These are phyloP conservation scores for Camelina laxa DNA, from an alignment of 345 rosid species.

Conservation along the genomic window DNA sequence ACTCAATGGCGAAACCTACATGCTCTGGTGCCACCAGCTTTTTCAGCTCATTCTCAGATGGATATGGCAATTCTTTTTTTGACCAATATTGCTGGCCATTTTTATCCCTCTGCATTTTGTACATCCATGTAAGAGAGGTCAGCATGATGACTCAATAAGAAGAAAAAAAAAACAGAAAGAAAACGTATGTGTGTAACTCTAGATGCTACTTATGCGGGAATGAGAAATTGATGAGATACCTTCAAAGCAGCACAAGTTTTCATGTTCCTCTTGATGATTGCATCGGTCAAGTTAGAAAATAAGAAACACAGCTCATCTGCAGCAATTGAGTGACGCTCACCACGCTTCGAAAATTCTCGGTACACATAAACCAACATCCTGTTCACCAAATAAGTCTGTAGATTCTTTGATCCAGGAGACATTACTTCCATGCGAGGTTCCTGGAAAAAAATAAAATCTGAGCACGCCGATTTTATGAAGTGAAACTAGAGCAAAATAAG, in stretches of 20 bases:
- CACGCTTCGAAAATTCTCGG: slow-evolving; percentile 75
- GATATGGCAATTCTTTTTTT: slow-evolving; percentile 67
- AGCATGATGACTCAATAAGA: slow-evolving; percentile 52
- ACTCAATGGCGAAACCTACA: slow-evolving; percentile 57
- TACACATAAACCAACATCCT: slow-evolving; percentile 78
- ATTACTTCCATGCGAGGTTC: slow-evolving; percentile 96
- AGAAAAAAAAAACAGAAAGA: slow-evolving; percentile 9
- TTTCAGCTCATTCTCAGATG: slow-evolving; percentile 83
- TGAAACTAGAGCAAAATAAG: slow-evolving; percentile 23
- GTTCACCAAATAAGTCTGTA: slow-evolving; percentile 72
- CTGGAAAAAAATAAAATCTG: slow-evolving; percentile 49
- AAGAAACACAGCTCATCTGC: slow-evolving; percentile 71
- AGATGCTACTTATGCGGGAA: slow-evolving; percentile 5
- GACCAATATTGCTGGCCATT: slow-evolving; percentile 71
- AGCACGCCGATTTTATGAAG: slow-evolving; percentile 7
- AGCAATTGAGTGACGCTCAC: slow-evolving; percentile 60
- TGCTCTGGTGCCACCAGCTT: slow-evolving; percentile 86
- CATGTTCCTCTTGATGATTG: slow-evolving; percentile 67
- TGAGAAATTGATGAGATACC: slow-evolving; percentile 53
- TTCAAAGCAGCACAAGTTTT: slow-evolving; percentile 70
- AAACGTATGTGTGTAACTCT: slow-evolving; percentile 18
- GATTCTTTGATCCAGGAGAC: slow-evolving; percentile 83
- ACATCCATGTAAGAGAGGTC: slow-evolving; percentile 37
- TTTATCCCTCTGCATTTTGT: slow-evolving; percentile 65
- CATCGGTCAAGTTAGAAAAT: slow-evolving; percentile 74